Conservation (phyloP, 2,329 filamentous ascomycete genomes). For the Neoascochyta sp. region DNA sequence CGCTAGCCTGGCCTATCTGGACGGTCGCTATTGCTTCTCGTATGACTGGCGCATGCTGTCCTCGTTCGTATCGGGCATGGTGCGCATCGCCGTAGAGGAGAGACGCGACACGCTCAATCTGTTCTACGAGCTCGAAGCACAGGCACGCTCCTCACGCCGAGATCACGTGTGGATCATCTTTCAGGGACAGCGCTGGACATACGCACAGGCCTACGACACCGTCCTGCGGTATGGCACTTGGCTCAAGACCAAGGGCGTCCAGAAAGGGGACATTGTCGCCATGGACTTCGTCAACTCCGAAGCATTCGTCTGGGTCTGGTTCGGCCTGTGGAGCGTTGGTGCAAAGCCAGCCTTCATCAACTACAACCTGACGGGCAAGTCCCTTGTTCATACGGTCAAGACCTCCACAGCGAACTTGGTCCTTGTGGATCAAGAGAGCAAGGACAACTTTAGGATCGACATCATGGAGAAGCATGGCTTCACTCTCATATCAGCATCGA, state of each 20-base stretch:
- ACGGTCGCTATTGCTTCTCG: constrained; percentile 63
- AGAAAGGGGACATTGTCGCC: constrained; percentile 37
- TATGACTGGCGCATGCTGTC: constrained; percentile 61
- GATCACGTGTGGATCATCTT: constrained; percentile 34
- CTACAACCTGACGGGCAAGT: constrained; percentile 37
- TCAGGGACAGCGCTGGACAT: constrained; percentile 33
- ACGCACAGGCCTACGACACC: constrained; percentile 34
- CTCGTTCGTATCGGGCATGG: constrained; percentile 48
- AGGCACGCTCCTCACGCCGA: constrained; percentile 25
- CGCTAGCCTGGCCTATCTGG: constrained; percentile 56
- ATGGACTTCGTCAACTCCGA: constrained; percentile 40
- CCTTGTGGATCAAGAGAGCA: constrained; percentile 55
- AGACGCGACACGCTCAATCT: constrained; percentile 60
- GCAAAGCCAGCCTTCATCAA: constrained; percentile 41
- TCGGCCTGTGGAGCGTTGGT: constrained; percentile 38
- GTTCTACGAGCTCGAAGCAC: constrained; percentile 35
- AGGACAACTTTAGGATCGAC: constrained; percentile 25
- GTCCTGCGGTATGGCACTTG: constrained; percentile 36
- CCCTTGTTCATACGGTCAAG: constrained; percentile 51
- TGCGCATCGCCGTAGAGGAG: constrained; percentile 48
- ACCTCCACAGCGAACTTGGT: constrained; percentile 56
- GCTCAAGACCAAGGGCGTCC: constrained; percentile 35
- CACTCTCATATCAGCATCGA: constrained; percentile 3
- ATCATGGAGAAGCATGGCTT: constrained; percentile 32
- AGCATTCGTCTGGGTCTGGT: constrained; percentile 39